Evolutionary conservation across 2,329 filamentous ascomycete species (phyloP).

Genomic region (Fusarium acutatum): DNA sequence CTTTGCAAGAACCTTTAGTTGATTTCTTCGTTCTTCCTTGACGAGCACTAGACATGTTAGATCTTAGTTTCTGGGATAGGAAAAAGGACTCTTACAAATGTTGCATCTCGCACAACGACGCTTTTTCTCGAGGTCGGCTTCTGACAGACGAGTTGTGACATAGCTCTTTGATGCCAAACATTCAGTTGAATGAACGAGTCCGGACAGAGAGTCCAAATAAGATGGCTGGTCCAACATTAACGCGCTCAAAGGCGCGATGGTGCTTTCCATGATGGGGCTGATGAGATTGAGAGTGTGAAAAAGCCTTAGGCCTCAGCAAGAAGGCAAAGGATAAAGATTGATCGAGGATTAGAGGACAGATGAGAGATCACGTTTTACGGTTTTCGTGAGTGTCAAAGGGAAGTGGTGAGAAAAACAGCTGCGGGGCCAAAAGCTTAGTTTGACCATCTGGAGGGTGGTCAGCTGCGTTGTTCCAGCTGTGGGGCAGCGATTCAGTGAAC

Average conservation of each 20-base stretch:
- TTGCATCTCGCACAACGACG: neutral
- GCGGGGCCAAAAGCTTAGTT: neutral
- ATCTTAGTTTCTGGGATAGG: accelerated
- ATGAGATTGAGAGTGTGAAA: neutral
- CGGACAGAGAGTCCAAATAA: neutral
- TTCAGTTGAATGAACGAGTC: neutral
- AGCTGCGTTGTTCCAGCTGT: neutral
- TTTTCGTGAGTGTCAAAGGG: neutral
- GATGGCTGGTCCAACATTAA: neutral
- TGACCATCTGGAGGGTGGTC: too few species aligned
- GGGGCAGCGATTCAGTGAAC: neutral
- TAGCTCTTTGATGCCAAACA: neutral
- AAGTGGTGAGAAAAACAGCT: neutral
- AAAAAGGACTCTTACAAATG: neutral
- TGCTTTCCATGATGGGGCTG: neutral
- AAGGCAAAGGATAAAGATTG: accelerated
- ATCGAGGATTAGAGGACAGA: accelerated
- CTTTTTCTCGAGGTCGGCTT: neutral
- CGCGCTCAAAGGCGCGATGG: neutral
- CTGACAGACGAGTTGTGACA: neutral
- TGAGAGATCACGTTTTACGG: accelerated
- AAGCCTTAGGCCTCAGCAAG: accelerated
- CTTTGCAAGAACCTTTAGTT: neutral
- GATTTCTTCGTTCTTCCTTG: neutral
- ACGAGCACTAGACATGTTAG: neutral